These are phyloP conservation scores for Plasmodium chabaudi DNA, from an alignment of 169 alveolate species.

Conservation along the genomic window DNA sequence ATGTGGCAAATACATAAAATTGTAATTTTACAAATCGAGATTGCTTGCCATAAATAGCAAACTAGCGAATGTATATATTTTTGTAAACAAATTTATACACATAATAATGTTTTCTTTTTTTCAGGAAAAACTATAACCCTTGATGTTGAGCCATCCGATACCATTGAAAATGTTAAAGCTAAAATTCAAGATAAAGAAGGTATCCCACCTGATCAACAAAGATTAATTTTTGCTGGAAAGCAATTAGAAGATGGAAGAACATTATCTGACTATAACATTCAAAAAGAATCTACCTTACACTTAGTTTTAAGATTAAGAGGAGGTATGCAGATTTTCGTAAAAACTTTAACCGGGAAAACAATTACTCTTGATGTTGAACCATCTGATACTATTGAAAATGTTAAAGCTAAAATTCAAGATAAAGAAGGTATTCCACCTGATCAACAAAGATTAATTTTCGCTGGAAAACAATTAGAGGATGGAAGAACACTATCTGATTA, in stretches of 20 bases:
- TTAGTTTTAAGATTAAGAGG: conserved; percentile 89
- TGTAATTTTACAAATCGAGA: conserved; percentile 78
- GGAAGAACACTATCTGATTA: conserved; percentile 99
- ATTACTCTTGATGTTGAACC: conserved; percentile 97
- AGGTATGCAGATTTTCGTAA: conserved; percentile 87
- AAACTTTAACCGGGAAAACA: conserved; percentile 89
- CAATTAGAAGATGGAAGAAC: conserved; percentile 99
- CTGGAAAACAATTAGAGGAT: conserved; percentile 99
- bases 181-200: conserved; percentile 98
- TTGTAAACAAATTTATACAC: conserved; percentile 56
- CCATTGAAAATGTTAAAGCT: conserved; percentile 98
- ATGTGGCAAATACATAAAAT: not conserved
- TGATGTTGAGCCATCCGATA: conserved; percentile 97
- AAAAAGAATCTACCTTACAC: conserved; percentile 98
- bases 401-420: conserved; percentile 97
- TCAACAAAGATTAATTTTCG: conserved; percentile 99
- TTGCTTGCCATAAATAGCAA: not conserved
- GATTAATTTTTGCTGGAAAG: conserved; percentile 99
- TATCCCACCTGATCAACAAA: conserved; percentile 99
- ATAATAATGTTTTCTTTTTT: conserved; percentile 10
- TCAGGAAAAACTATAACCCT: conserved; percentile 94
- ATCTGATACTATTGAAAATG: conserved; percentile 97
- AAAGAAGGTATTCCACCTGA: conserved; percentile 99
- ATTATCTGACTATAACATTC: conserved; percentile 98
- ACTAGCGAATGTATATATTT: conserved; percentile 76